Evolutionary conservation across 306 rosid genomes (phyloP), one percentile per base, ranked within the genome.

Genomic region (Inga laurina): DNA sequence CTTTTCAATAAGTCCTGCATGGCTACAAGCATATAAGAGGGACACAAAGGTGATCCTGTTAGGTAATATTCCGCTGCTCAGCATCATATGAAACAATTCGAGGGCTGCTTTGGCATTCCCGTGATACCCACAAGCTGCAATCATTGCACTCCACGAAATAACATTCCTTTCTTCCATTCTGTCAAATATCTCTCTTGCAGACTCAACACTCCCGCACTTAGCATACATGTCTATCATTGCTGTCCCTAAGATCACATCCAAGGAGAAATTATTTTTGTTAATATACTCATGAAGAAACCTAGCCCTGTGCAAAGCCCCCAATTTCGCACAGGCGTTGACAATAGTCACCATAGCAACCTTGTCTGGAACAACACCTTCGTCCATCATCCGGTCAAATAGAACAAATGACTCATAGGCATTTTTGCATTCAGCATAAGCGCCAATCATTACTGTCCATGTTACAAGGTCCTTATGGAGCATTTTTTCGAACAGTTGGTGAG

Each of bases 101-200:
- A 91, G 76, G 71, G 97, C 97, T 76, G 89, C 87, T 69, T 82
- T 87, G 52, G 96, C 98, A 15, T 82, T 87, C 22, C 96, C 95
- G 57, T 92, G 97, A 79, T 88, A 91, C 6, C 96, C 97, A 68
- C 89, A 90, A 32, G 94, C 96, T 76, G 91, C 91, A 82, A 94
- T 92, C 97, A 94, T 88, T 35, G 97, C 93, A 87, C 95, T 94
- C 95, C 98, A 92, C 2, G 97, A 87, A 69, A 91, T 82, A 46
- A 92, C 95, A 72, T 92, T 94, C 88, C 78, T 94, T 81, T 85
- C 90, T 67, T 61, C 79, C 96, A 94, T 91, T 79, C 85, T 45
- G 71, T 90, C 91, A 14, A 92, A 94, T 75, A 90, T 86, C 66
- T 85, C 86, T 87, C 94, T 88, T 0, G 98, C 92, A 34, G 74